Conservation (phyloP, 2,329 filamentous ascomycete genomes). For the Cladosporium sp. region DNA sequence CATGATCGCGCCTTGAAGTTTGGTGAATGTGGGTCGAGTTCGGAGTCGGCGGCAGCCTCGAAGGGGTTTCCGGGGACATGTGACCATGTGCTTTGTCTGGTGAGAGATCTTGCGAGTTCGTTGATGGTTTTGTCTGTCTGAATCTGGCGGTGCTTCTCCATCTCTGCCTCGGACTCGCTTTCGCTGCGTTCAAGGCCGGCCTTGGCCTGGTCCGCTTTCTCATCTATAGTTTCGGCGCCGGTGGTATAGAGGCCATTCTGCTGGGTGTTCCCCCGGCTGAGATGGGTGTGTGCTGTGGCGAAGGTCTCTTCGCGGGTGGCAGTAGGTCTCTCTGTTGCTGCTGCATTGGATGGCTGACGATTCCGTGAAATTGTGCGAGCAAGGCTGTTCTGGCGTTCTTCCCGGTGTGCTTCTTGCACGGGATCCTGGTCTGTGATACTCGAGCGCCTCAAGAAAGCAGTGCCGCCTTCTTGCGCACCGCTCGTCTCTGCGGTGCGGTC, state of each 20-base stretch:
- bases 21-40: conserved; percentile 42
- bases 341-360: not conserved
- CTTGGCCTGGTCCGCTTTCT: conserved; percentile 20
- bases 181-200: conserved; percentile 22
- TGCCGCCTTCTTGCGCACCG: conserved; percentile 33
- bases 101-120: conserved; percentile 39
- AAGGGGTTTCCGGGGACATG: conserved; percentile 36
- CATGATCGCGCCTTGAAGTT: conserved; percentile 46
- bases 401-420: conserved; percentile 14
- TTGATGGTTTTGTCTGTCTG: conserved; percentile 34
- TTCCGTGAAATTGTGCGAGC: conserved; percentile 12
- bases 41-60: conserved; percentile 36
- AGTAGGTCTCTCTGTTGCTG: not conserved
- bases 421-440: conserved; percentile 20
- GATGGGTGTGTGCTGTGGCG: not conserved
- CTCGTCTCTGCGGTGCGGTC: conserved; percentile 35
- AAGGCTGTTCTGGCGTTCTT: conserved; percentile 15
- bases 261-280: conserved; percentile 11
- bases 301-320: conserved; percentile 4
- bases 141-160: conserved; percentile 19
- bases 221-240: conserved; percentile 14
- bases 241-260: conserved; percentile 17
- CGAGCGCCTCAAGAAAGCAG: conserved; percentile 22
- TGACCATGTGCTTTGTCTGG: conserved; percentile 35
- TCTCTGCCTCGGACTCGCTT: conserved; percentile 16